A percentile compares a stretch with the other conserved stretches of the same genome.
These are phyloP conservation scores for Annona squamosa DNA, from an alignment of 164 flowering plant species.

Conservation along the genomic window DNA sequence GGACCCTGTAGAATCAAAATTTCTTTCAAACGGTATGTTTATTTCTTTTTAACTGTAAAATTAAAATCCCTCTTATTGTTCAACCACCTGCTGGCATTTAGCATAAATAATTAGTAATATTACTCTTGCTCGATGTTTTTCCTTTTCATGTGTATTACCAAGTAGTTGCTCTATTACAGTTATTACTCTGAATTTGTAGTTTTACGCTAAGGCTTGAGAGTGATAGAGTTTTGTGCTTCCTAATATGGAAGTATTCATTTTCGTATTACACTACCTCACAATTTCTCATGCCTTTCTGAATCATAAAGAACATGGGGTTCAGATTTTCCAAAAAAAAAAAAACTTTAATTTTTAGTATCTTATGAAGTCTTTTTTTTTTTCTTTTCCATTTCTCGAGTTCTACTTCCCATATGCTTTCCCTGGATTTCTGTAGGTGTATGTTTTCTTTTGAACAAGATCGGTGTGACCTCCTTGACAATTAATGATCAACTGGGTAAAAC, in stretches of 20 bases:
- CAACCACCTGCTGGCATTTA: background rate
- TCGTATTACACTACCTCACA: background rate
- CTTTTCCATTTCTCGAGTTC: background rate
- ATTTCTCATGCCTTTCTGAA: background rate
- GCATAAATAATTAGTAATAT: background rate
- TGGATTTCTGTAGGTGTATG: conserved; percentile 29
- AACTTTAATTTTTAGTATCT: too few relatives aligned
- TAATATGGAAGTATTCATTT: background rate
- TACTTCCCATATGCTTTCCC: background rate
- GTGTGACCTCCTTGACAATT: conserved; percentile 28
- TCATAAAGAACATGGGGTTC: background rate
- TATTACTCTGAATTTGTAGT: background rate
- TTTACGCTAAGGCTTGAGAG: background rate
- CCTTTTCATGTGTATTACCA: background rate
- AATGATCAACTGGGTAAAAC: conserved; percentile 50
- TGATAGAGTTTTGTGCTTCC: background rate
- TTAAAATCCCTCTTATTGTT: background rate
- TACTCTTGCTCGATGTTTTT: background rate
- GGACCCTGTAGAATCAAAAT: too few relatives aligned
- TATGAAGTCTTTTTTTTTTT: too few relatives aligned
- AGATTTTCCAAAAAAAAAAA: too few relatives aligned
- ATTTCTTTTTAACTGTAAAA: too few relatives aligned
- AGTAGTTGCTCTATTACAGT: background rate
- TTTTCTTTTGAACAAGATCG: conserved; percentile 41
- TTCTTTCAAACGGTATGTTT: too few relatives aligned